phyloP scores from a whole-genome alignment of 75 land plant species.

The Cunninghamia lanceolata region DNA sequence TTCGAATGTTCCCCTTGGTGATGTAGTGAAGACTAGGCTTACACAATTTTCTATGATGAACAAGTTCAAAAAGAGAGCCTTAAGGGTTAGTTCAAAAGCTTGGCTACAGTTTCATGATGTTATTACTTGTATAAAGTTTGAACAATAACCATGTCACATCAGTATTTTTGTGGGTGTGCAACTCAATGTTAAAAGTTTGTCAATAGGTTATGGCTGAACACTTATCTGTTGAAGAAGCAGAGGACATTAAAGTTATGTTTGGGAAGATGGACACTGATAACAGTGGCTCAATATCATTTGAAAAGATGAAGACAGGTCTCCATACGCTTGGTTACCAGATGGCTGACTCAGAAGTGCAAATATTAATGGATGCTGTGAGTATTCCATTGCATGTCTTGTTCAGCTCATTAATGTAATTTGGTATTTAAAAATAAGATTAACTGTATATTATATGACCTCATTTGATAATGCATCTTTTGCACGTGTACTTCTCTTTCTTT shows the following conservation, averaged over 20 bases:
- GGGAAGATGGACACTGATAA: conserved; percentile 49
- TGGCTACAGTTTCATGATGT: not conserved
- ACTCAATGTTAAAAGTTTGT: not conserved
- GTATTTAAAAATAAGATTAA: not conserved
- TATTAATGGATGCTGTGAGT: conserved; percentile 53
- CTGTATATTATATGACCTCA: not conserved
- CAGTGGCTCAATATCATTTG: conserved; percentile 32
- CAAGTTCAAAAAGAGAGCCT: conserved; percentile 54
- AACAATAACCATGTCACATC: not conserved
- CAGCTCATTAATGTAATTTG: not conserved
- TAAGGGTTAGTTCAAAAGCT: conserved; percentile 26
- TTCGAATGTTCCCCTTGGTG: conserved; percentile 69
- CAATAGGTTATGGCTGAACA: conserved; percentile 60
- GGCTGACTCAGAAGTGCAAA: conserved; percentile 49
- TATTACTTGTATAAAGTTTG: not conserved
- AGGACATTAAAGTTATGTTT: conserved; percentile 47
- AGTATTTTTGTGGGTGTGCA: not conserved
- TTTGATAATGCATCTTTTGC: not conserved
- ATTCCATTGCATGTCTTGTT: not conserved
- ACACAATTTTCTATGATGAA: conserved; percentile 63
- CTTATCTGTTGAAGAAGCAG: conserved; percentile 54
- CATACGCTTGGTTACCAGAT: conserved; percentile 49
- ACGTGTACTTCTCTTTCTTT: not conserved
- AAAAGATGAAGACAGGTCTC: conserved; percentile 49
- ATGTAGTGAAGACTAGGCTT: conserved; percentile 52